Percentiles rank a stretch among this genome's conserved stretches.
Conservation (phyloP, 2,329 filamentous ascomycete species). For the Iodosphaeria phyllophila region DNA sequence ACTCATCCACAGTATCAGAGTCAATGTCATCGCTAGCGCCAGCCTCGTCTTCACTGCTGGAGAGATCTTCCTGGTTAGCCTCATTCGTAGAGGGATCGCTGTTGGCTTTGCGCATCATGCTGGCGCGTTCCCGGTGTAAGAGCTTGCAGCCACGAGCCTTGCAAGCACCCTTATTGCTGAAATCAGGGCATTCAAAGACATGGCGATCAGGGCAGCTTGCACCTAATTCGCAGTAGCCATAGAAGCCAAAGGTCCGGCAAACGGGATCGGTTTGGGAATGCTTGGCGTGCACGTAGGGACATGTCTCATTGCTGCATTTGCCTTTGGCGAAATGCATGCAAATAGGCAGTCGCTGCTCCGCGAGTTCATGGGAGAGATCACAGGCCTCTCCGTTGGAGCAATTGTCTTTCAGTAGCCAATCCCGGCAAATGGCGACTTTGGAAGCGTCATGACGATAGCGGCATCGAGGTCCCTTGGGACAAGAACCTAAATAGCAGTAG, state of each 20-base stretch:
- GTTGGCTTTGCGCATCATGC: constrained; percentile 50
- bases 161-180: constrained; percentile 79
- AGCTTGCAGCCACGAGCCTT: constrained; percentile 66
- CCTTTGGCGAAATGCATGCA: constrained; percentile 84
- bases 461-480: constrained; percentile 64
- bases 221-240: constrained; percentile 81
- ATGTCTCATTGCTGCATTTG: constrained; percentile 72
- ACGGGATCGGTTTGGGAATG: constrained; percentile 62
- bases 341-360: constrained; percentile 65
- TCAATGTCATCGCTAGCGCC: constrained; percentile 59
- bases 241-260: constrained; percentile 66
- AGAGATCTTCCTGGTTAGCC: constrained; percentile 47
- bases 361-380: constrained; percentile 78
- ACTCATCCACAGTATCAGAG: constrained; percentile 55
- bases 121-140: constrained; percentile 74
- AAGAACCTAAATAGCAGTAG: constrained; percentile 45
- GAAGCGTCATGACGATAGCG: constrained; percentile 66
- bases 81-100: constrained; percentile 20
- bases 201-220: constrained; percentile 63
- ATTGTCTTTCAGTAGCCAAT: constrained; percentile 60
- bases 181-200: constrained; percentile 85
- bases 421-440: constrained; percentile 82
- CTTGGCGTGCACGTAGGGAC: constrained; percentile 71
- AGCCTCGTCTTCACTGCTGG: constrained; percentile 58
- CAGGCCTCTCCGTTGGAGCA: constrained; percentile 66